These are phyloP conservation scores for Globisporangium spiculum DNA, from an alignment of 352 stramenopile genomes.

Conservation along the genomic window DNA sequence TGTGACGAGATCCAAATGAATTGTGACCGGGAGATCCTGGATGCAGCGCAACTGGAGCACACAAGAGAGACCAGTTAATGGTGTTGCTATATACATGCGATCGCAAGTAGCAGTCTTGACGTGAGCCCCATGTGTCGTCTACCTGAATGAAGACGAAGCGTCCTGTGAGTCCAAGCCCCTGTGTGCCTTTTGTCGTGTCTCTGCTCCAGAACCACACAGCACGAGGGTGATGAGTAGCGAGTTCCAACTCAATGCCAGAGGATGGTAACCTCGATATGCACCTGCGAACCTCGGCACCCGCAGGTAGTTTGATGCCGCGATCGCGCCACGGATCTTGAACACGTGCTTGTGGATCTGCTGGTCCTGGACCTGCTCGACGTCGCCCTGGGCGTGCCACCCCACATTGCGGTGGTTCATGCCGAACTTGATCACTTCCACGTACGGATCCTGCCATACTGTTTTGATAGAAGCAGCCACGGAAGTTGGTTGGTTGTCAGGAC, in stretches of 20 bases:
- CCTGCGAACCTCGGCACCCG: slow-evolving; percentile 47
- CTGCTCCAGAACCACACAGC: slow-evolving; percentile 15
- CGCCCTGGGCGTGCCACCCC: slow-evolving; percentile 52
- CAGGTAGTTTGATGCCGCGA: slow-evolving; percentile 73
- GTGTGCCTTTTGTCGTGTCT: slow-evolving; percentile 42
- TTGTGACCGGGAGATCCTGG: slow-evolving; percentile 38
- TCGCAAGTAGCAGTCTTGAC: not conserved
- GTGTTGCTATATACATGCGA: not conserved
- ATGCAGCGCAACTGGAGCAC: slow-evolving; percentile 34
- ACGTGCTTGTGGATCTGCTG: slow-evolving; percentile 73
- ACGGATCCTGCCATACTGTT: slow-evolving; percentile 82
- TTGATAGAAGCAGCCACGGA: not conserved
- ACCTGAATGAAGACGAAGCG: slow-evolving; percentile 75
- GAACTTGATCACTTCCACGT: slow-evolving; percentile 84
- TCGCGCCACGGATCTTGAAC: slow-evolving; percentile 67
- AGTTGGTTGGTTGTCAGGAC: not conserved
- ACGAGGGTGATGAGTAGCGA: not conserved
- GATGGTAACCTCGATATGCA: not conserved
- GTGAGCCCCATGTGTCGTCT: not conserved
- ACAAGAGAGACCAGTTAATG: not conserved
- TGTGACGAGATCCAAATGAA: slow-evolving; percentile 73
- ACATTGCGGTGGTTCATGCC: slow-evolving; percentile 57
- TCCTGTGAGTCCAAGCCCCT: slow-evolving; percentile 61
- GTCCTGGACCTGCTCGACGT: slow-evolving; percentile 71
- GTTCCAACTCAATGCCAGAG: not conserved